Evolutionary conservation across 2,329 filamentous ascomycete genomes (phyloP), one percentile per base, ranked within the genome.

Genomic region (Cercospora brassicicola): DNA sequence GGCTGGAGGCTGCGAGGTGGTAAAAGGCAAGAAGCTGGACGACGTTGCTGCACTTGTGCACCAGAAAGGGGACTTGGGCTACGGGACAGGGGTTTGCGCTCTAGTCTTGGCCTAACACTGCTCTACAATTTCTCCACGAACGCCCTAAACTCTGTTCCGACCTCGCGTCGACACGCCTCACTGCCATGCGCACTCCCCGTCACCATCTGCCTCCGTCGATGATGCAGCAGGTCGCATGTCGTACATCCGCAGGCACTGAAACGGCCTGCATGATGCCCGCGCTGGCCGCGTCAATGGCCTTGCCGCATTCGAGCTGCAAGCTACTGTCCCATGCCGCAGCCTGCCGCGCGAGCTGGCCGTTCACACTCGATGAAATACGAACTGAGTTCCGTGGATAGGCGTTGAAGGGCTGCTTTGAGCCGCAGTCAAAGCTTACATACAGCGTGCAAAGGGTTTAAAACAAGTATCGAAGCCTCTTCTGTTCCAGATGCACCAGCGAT

Each of bases 21-120:
- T 42, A 65, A 59, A 57, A 33, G 62, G 39, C 39, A 39, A 62
- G 65, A 70, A 66, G 65, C 65, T 68, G 68, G 66, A 65, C 62
- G 64, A 48, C 31, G 39, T 30, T 59, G 55, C 56, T 61, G 53
- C 28, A 42, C 36, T 42, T 39, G 62, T 64, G 48, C 48, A 56
- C 62, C 30, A 56, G 56, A 65, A 65, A 60, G 63, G 63, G 63
- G 56, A 59, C 56, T 65, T 26, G 26, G 42, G 26, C 23, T 39
- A 53, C 15, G 9, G 30, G 53, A 65, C 63, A 65, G 63, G 63
- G 63, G 63, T 60, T 26, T 33, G 28, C 36, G 39, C n/a, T 59
- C 63, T 64, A 51, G 45, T 33, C 53, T 57, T 62, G 60, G 60
- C 60, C 62, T 30, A 36, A 61, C 33, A 51, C 59, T 39, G 59